phyloP scores from a whole-genome alignment of 352 stramenopile species.

The Phytophthora cactorum region DNA sequence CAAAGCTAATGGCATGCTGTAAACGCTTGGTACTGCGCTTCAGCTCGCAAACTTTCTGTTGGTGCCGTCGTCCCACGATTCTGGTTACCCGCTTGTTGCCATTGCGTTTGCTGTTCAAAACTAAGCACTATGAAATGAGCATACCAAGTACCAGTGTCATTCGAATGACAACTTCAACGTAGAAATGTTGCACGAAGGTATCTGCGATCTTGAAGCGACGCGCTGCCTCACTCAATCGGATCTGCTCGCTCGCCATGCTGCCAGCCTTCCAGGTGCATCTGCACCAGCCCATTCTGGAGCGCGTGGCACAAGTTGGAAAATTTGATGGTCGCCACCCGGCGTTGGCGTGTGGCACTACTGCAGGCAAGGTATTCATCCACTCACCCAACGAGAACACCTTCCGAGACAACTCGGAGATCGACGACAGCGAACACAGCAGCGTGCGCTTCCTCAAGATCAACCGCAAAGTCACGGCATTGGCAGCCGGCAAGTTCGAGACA shows the following conservation, averaged over 20 bases:
- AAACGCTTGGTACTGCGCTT: not conserved
- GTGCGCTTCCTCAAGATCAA: slow-evolving; percentile 94
- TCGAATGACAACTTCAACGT: slow-evolving; percentile 6
- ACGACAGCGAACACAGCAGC: slow-evolving; percentile 46
- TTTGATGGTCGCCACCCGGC: slow-evolving; percentile 84
- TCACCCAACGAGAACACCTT: slow-evolving; percentile 82
- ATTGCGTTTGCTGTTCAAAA: not conserved
- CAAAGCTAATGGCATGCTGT: not conserved
- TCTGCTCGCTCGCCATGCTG: slow-evolving; percentile 49
- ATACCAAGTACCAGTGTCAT: not conserved
- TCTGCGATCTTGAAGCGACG: slow-evolving; percentile 36
- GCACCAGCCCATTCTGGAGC: slow-evolving; percentile 79
- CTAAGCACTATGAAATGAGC: too few relatives aligned
- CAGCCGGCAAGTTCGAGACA: slow-evolving; percentile 71
- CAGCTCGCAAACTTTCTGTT: not conserved
- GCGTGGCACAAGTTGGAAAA: slow-evolving; percentile 75
- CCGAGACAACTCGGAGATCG: slow-evolving; percentile 41
- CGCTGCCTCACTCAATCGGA: not conserved
- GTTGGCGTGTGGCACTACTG: slow-evolving; percentile 85
- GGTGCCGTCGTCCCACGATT: not conserved
- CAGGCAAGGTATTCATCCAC: slow-evolving; percentile 93
- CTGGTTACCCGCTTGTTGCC: not conserved
- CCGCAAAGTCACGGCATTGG: slow-evolving; percentile 83
- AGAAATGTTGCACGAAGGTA: slow-evolving; percentile 34
- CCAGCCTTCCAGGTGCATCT: slow-evolving; percentile 85